A percentile compares a stretch with the other conserved stretches of the same genome.
phyloP scores from a whole-genome alignment of 345 rosid species.

The Chamaenerion angustifolium region DNA sequence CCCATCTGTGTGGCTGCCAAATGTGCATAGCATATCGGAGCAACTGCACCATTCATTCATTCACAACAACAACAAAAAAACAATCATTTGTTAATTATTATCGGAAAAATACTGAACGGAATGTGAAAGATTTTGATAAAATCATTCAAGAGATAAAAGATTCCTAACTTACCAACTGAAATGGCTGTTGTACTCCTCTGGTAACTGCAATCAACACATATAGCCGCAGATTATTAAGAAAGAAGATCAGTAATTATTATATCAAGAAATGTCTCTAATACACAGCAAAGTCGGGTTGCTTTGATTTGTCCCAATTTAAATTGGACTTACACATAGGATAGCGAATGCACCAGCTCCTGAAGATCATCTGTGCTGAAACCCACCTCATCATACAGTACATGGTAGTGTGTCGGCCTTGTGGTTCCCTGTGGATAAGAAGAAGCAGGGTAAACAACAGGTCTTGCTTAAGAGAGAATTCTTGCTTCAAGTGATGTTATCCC shows the following conservation, averaged over 20 bases:
- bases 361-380: conserved; percentile 12
- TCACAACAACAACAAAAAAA: too few species aligned
- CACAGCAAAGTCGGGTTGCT: too few species aligned
- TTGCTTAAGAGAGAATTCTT: too few species aligned
- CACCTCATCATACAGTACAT: conserved; percentile 10
- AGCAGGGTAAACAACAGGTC: too few species aligned
- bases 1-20: conserved; percentile 43
- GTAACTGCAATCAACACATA: conserved; percentile 38
- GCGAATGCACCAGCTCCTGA: conserved; percentile 12
- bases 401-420: conserved; percentile 14
- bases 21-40: conserved; percentile 55
- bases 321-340: conserved; percentile 11
- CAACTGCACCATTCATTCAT: conserved; percentile 20
- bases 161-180: conserved; percentile 40
- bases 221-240: conserved; percentile 1
- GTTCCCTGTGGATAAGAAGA: conserved; percentile 12
- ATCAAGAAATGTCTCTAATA: not conserved
- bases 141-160: too few species aligned
- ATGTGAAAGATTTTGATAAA: too few species aligned
- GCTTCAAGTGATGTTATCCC: too few species aligned
- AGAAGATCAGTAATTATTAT: not conserved
- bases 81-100: too few species aligned
- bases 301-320: too few species aligned
- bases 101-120: too few species aligned
- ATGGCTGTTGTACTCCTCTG: conserved; percentile 90